Evolutionary conservation across 805 yeast species (phyloP).

Genomic region (Blastobotrys mokoenaii): DNA sequence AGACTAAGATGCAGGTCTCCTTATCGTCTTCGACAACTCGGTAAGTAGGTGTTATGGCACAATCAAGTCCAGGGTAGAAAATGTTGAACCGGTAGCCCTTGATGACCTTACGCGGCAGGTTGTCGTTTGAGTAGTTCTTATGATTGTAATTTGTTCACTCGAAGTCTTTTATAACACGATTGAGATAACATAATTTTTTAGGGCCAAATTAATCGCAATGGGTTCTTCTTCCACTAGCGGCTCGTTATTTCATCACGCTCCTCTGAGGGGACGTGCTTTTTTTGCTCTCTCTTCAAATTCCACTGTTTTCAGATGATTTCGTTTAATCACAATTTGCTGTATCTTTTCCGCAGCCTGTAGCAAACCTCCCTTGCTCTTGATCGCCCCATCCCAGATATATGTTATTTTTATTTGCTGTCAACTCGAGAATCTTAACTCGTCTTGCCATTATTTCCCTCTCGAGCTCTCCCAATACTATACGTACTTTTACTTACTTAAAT

Average conservation of each 20-base stretch:
- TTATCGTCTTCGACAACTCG: slow-evolving; percentile 19
- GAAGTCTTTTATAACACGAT: slow-evolving; percentile 28
- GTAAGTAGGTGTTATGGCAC: slow-evolving; percentile 25
- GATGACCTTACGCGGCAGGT: slow-evolving; percentile 31
- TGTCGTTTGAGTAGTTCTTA: slow-evolving; percentile 27
- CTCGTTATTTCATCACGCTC: not conserved
- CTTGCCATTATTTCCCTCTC: slow-evolving; percentile 8
- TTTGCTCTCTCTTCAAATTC: not conserved
- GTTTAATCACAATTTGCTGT: not conserved
- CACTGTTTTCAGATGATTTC: not conserved
- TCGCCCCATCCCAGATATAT: not conserved
- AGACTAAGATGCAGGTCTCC: slow-evolving; percentile 25
- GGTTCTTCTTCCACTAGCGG: too few relatives aligned
- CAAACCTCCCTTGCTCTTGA: not conserved
- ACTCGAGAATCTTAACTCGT: slow-evolving; percentile 7
- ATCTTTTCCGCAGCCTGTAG: not conserved
- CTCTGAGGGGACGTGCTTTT: too few relatives aligned
- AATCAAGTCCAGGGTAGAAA: slow-evolving; percentile 26
- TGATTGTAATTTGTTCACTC: slow-evolving; percentile 32
- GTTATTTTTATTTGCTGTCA: not conserved
- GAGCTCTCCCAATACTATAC: slow-evolving; percentile 8
- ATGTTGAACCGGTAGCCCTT: slow-evolving; percentile 32
- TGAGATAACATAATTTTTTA: slow-evolving; percentile 24
- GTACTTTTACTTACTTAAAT: slow-evolving; percentile 17
- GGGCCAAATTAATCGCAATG: not conserved